A percentile compares a stretch with the other conserved stretches of the same genome.
phyloP scores from a whole-genome alignment of 129 eudicot genomes.

The Lactuca saligna region DNA sequence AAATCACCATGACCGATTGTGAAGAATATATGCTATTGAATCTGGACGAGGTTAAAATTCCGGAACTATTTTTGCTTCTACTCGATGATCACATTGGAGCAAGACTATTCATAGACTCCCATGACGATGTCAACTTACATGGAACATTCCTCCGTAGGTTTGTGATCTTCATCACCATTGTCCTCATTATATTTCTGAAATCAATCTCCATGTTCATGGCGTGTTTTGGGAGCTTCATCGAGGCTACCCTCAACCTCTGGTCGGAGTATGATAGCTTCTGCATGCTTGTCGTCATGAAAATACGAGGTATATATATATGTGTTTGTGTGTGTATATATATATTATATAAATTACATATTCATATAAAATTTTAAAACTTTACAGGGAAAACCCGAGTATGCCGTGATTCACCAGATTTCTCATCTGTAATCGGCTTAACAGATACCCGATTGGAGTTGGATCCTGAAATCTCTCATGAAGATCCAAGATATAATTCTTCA shows the following conservation, averaged over 20 bases:
- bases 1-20: not conserved
- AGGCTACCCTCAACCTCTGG: constrained; percentile 28
- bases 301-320: constrained; percentile 3
- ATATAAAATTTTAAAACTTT: too few species aligned
- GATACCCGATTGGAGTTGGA: constrained; percentile 34
- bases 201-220: not conserved
- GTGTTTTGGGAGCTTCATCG: not conserved
- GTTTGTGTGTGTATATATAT: not conserved
- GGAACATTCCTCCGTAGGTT: constrained; percentile 16
- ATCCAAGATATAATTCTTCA: constrained; percentile 33
- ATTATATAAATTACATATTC: too few species aligned
- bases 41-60: constrained; percentile 10
- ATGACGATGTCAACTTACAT: constrained; percentile 6
- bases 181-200: not conserved
- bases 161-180: constrained; percentile 19
- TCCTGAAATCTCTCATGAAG: constrained; percentile 12
- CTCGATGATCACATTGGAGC: constrained; percentile 10
- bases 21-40: constrained; percentile 13
- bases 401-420: constrained; percentile 9
- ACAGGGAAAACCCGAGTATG: not conserved
- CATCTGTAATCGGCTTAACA: constrained; percentile 27
- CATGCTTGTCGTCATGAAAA: constrained; percentile 6
- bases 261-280: constrained; percentile 23
- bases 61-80: constrained; percentile 17
- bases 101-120: constrained; percentile 25